Evolutionary conservation across 805 yeast species (phyloP).

Genomic region (Huiozyma sinensis): DNA sequence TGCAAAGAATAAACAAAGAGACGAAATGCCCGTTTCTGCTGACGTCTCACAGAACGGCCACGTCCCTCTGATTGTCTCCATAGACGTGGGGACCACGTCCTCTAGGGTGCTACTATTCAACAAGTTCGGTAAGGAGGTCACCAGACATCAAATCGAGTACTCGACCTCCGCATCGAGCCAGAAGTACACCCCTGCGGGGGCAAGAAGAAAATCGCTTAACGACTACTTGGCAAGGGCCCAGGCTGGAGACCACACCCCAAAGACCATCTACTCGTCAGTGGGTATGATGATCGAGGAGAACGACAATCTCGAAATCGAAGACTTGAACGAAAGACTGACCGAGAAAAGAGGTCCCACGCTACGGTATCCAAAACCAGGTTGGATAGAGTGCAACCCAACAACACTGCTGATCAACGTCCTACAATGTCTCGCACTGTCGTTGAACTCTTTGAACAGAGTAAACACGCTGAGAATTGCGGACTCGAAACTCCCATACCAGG

Average conservation of each 20-base stretch:
- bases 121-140: slow-evolving; percentile 62
- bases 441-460: slow-evolving; percentile 44
- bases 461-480: slow-evolving; percentile 39
- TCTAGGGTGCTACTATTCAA: slow-evolving; percentile 79
- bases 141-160: slow-evolving; percentile 85
- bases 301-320: slow-evolving; percentile 54
- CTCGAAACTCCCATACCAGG: slow-evolving; percentile 43
- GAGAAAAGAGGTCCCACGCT: slow-evolving; percentile 47
- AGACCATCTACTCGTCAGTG: slow-evolving; percentile 59
- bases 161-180: slow-evolving; percentile 57
- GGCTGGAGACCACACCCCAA: slow-evolving; percentile 5
- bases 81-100: slow-evolving; percentile 88
- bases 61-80: slow-evolving; percentile 43
- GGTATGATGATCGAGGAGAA: slow-evolving; percentile 59
- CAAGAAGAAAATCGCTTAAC: slow-evolving; percentile 32
- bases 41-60: no score
- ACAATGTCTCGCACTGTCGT: slow-evolving; percentile 63
- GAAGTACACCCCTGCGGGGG: slow-evolving; percentile 35
- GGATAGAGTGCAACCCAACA: slow-evolving; percentile 90
- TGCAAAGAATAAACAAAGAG: no score
- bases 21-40: no score
- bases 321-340: slow-evolving; percentile 27
- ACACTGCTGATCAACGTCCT: slow-evolving; percentile 64
- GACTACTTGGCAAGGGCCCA: background rate
- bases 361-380: slow-evolving; percentile 70